phyloP scores from a whole-genome alignment of 345 rosid genomes.

The Crucihimalaya himalaica region DNA sequence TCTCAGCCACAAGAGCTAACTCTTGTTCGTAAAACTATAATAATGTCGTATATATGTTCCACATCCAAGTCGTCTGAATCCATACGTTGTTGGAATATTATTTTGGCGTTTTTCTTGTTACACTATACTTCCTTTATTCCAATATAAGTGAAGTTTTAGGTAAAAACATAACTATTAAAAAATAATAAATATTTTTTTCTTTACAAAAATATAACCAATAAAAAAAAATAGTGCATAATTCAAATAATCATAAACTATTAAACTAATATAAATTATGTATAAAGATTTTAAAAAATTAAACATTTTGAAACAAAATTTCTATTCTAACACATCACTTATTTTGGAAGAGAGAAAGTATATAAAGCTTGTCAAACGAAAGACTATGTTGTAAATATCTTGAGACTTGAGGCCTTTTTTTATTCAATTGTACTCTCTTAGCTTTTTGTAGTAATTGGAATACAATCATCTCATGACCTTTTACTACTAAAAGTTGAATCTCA shows the following conservation, averaged over 20 bases:
- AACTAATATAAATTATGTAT: too few species aligned
- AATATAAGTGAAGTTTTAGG: too few species aligned
- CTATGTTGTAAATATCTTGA: background rate
- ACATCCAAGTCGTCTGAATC: background rate
- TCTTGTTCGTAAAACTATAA: background rate
- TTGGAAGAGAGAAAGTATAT: too few species aligned
- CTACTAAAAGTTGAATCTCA: background rate
- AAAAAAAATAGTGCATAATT: too few species aligned
- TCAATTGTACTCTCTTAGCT: background rate
- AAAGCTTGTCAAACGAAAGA: background rate
- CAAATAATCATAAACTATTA: too few species aligned
- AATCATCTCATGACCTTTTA: background rate
- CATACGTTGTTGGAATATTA: background rate
- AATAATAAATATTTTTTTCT: too few species aligned
- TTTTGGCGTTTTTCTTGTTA: background rate
- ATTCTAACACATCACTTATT: too few species aligned
- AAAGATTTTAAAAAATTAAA: too few species aligned
- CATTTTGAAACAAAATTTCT: too few species aligned
- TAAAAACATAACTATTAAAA: too few species aligned
- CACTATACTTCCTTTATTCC: too few species aligned
- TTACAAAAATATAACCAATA: too few species aligned
- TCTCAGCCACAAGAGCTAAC: conserved; percentile 17
- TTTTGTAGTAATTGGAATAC: background rate
- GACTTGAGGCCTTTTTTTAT: background rate
- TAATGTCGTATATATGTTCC: background rate